Evolutionary conservation across 805 yeast genomes (phyloP).

Genomic region (Cyberlindnera xishuangbannaensis): DNA sequence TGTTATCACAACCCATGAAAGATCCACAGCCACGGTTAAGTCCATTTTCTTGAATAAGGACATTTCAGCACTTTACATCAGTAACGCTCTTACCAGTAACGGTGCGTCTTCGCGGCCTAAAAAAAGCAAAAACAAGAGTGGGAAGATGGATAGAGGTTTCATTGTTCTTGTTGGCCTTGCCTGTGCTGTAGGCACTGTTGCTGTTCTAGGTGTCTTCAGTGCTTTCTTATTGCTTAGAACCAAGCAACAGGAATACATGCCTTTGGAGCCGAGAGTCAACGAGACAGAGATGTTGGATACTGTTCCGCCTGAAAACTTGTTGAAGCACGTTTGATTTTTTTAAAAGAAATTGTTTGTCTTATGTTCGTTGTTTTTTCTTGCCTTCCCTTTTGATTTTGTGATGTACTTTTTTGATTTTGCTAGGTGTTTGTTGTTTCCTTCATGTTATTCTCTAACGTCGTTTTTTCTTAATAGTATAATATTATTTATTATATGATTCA

Average conservation of each 20-base stretch:
- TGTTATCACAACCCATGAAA: constrained; percentile 35
- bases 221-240: constrained; percentile 31
- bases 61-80: constrained; percentile 26
- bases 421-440: not conserved
- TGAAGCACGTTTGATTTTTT: constrained; percentile 27
- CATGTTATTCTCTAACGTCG: not conserved
- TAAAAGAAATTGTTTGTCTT: not conserved
- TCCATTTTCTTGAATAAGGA: constrained; percentile 35
- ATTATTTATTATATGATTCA: too few species aligned
- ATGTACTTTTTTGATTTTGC: constrained; percentile 1
- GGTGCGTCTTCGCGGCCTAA: constrained; percentile 10
- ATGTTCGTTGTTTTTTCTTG: constrained; percentile 1
- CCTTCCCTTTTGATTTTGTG: constrained; percentile 1
- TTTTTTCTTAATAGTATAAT: too few species aligned
- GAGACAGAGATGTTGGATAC: constrained; percentile 56
- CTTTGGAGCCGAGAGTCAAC: constrained; percentile 49
- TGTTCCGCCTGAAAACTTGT: constrained; percentile 53
- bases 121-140: constrained; percentile 6
- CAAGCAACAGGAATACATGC: constrained; percentile 35
- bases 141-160: constrained; percentile 44
- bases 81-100: constrained; percentile 22
- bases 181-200: constrained; percentile 48
- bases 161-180: constrained; percentile 68
- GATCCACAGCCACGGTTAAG: constrained; percentile 19
- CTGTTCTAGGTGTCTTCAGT: constrained; percentile 36